Percentiles rank a stretch among this genome's conserved stretches.
Evolutionary conservation across 73 alveolate genomes (phyloP).

Genomic region (Paramecium primaurelia): DNA sequence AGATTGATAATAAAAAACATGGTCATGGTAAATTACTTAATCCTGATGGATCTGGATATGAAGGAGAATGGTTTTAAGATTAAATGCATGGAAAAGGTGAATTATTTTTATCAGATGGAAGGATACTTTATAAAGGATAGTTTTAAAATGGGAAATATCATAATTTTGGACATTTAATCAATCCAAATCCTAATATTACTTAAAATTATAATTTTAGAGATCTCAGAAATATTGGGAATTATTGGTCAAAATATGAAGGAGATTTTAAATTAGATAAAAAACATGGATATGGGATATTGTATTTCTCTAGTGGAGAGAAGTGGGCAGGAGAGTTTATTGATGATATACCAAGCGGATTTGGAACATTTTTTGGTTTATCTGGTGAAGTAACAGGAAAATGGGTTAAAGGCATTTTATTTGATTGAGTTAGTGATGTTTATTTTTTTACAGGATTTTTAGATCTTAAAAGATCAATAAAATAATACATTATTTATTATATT

Average conservation of each 20-base stretch:
- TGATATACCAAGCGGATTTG: constrained; percentile 17
- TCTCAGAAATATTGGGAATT: neutral
- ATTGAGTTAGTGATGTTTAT: neutral
- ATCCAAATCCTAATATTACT: neutral
- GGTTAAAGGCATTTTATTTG: constrained; percentile 31
- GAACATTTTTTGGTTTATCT: neutral
- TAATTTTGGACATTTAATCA: neutral
- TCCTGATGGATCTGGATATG: constrained; percentile 42
- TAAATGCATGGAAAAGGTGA: constrained; percentile 17
- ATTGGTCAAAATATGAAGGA: constrained; percentile 38
- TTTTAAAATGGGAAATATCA: neutral
- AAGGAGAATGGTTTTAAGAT: constrained; percentile 26
- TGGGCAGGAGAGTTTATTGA: constrained; percentile 25
- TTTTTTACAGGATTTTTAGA: neutral
- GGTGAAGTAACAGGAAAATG: neutral
- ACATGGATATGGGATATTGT: constrained; percentile 6
- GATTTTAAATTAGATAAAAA: neutral
- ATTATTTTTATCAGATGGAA: neutral
- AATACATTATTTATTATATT: neutral
- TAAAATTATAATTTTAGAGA: neutral
- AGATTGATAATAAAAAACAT: neutral
- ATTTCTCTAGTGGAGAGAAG: neutral
- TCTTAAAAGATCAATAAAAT: neutral
- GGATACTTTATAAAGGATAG: neutral
- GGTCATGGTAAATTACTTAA: neutral